A percentile compares a stretch with the other conserved stretches of the same genome.
Conservation (phyloP, 164 flowering plant species). For the Umbellularia californica region DNA sequence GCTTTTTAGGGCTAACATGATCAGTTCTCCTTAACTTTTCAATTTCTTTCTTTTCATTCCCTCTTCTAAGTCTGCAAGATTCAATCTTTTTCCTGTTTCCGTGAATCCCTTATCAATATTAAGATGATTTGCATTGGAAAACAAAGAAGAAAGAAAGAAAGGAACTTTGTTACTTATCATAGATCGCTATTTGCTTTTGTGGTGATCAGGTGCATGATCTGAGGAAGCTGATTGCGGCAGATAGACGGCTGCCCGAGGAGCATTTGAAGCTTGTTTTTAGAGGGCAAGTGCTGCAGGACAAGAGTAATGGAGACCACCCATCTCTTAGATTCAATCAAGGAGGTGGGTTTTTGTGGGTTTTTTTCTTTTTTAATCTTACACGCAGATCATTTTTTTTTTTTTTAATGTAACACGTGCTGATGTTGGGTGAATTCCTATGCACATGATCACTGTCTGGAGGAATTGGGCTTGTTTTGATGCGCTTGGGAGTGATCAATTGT, state of each 20-base stretch:
- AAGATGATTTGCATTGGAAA: neutral
- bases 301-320: slow-evolving; percentile 45
- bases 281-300: slow-evolving; percentile 62
- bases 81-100: no score
- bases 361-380: neutral
- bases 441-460: no score
- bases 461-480: no score
- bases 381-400: no score
- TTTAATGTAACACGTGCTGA: no score
- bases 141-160: no score
- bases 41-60: neutral
- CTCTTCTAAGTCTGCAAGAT: neutral
- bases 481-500: no score
- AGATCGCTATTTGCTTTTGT: neutral
- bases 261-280: slow-evolving; percentile 64
- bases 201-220: slow-evolving; percentile 54
- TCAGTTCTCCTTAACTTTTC: neutral
- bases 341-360: slow-evolving; percentile 53
- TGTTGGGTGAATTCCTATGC: no score
- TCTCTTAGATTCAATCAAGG: slow-evolving; percentile 47
- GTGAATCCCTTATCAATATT: no score
- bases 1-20: no score
- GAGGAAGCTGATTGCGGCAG: slow-evolving; percentile 57
- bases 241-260: slow-evolving; percentile 39
- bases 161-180: neutral